A percentile compares a stretch with the other conserved stretches of the same genome.
These are phyloP conservation scores for Trapa bicornis DNA, from an alignment of 345 rosid species.

Conservation along the genomic window DNA sequence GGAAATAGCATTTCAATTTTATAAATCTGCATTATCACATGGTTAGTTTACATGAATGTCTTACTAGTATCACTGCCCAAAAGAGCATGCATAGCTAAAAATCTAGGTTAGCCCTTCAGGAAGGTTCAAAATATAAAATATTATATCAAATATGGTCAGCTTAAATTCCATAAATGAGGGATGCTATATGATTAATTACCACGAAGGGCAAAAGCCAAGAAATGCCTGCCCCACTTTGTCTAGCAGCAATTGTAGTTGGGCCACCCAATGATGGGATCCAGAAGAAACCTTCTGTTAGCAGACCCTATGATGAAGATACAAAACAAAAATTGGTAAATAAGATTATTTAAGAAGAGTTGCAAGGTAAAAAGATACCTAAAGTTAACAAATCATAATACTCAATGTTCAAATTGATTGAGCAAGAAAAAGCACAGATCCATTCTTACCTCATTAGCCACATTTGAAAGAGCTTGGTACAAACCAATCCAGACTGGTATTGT, in stretches of 20 bases:
- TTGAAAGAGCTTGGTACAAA: constrained; percentile 94
- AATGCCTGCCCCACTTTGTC: constrained; percentile 90
- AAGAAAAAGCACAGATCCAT: neutral
- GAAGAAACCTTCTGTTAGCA: constrained; percentile 91
- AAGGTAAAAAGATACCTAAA: neutral
- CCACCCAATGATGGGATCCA: constrained; percentile 98
- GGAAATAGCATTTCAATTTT: neutral
- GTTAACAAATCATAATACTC: neutral
- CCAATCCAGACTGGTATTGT: constrained; percentile 98
- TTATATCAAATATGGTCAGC: neutral
- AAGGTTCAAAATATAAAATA: neutral
- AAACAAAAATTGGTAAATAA: constrained; percentile 12
- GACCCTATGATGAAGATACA: constrained; percentile 33
- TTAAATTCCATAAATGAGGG: neutral
- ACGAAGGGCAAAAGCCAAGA: constrained; percentile 96
- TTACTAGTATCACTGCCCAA: neutral
- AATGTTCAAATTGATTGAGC: neutral
- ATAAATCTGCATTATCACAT: neutral
- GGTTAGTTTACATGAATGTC: neutral
- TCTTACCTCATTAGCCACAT: constrained; percentile 91
- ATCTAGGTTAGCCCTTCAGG: neutral
- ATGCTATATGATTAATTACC: constrained; percentile 36
- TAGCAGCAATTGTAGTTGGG: constrained; percentile 92
- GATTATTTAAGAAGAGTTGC: neutral
- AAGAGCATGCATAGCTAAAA: neutral